phyloP scores from a whole-genome alignment of 2,329 filamentous ascomycete species.

The Berkeleyomyces basicola region DNA sequence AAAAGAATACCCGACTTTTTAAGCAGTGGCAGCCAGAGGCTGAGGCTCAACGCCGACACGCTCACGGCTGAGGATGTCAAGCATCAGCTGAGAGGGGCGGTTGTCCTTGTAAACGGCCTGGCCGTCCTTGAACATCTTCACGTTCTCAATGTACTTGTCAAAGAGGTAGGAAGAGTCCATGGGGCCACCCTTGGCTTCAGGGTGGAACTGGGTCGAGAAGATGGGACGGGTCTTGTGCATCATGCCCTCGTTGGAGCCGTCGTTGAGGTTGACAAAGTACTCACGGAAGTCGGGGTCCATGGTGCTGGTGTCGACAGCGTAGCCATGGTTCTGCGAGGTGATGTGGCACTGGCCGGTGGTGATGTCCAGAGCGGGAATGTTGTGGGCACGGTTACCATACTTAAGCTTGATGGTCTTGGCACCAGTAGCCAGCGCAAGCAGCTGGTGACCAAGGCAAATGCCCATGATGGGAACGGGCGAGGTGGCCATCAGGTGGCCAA shows the following conservation, averaged over 20 bases:
- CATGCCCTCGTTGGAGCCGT: constrained; percentile 93
- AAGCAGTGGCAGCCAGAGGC: constrained; percentile 36
- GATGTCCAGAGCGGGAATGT: constrained; percentile 88
- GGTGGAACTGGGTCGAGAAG: constrained; percentile 97
- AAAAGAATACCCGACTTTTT: constrained; percentile 10
- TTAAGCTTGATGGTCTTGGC: constrained; percentile 92
- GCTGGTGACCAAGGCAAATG: constrained; percentile 94
- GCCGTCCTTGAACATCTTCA: constrained; percentile 73
- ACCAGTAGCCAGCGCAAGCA: constrained; percentile 76
- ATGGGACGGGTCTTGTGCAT: constrained; percentile 93
- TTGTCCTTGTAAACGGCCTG: constrained; percentile 70
- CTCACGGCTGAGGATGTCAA: constrained; percentile 85
- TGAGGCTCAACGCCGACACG: constrained; percentile 73
- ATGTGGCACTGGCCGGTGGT: constrained; percentile 97
- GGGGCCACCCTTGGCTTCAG: constrained; percentile 91
- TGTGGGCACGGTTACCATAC: constrained; percentile 97
- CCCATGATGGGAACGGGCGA: constrained; percentile 91
- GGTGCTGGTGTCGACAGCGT: constrained; percentile 76
- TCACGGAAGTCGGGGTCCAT: constrained; percentile 82
- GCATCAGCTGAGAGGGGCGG: constrained; percentile 70
- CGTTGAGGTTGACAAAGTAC: constrained; percentile 97
- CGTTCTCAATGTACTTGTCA: constrained; percentile 86
- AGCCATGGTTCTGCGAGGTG: constrained; percentile 96
- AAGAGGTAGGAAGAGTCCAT: constrained; percentile 94
- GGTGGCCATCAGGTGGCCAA: constrained; percentile 76